phyloP scores from a whole-genome alignment of 108 stramenopile genomes.

The Fistulifera solaris region DNA sequence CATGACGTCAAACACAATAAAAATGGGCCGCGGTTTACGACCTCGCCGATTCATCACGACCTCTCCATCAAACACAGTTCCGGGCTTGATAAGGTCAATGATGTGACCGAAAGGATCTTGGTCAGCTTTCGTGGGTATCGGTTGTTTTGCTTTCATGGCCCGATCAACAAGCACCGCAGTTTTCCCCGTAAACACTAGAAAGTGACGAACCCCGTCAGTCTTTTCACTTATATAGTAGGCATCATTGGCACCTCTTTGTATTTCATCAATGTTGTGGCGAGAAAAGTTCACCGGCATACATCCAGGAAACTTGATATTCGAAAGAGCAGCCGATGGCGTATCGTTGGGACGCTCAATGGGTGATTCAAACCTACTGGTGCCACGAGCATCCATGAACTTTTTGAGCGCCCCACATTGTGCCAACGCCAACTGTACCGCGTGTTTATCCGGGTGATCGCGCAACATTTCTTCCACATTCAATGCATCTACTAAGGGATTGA shows the following conservation, averaged over 20 bases:
- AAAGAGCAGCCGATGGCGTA: conserved; percentile 20
- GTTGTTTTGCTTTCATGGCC: conserved; percentile 77
- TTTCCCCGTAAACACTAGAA: conserved; percentile 83
- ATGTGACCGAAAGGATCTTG: conserved; percentile 43
- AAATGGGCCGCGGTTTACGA: conserved; percentile 60
- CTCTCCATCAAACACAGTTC: conserved; percentile 93
- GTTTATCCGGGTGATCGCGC: conserved; percentile 45
- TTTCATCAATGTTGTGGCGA: conserved; percentile 84
- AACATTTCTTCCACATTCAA: conserved; percentile 73
- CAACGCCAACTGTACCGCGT: conserved; percentile 50
- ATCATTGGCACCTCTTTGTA: conserved; percentile 56
- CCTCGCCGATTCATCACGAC: conserved; percentile 83
- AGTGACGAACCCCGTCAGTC: conserved; percentile 93
- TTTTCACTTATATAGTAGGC: conserved; percentile 93
- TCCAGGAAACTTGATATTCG: conserved; percentile 77
- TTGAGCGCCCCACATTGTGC: conserved; percentile 68
- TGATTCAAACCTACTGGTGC: conserved; percentile 13
- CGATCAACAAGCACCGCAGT: conserved; percentile 86
- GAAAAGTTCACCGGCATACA: conserved; percentile 95
- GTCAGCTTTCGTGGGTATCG: conserved; percentile 33
- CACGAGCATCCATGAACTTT: conserved; percentile 45
- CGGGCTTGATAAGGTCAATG: conserved; percentile 51
- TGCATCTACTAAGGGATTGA: conserved; percentile 71
- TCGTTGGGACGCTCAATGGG: conserved; percentile 30
- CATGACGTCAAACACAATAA: conserved; percentile 93